Base-by-base conservation (phyloP, 306 rosid species). In the Myrica gale region DNA sequence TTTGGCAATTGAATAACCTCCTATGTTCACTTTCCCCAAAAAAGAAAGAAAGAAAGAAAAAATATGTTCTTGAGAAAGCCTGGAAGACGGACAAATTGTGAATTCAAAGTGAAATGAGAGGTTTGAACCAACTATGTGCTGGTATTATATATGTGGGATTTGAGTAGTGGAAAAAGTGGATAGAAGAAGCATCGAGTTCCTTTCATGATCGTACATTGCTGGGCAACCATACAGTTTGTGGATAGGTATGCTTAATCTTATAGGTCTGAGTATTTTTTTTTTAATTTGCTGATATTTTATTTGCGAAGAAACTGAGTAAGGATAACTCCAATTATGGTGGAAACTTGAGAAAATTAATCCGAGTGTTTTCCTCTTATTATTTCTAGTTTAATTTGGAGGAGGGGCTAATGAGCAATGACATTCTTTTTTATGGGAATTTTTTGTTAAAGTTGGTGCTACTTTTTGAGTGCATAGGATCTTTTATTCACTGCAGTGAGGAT, bases 111-210 rank as follows among this genome's bases (percentile, higher is more conserved):
- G 54, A 41, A 72, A 4, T 46, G 61, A 32, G 19, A 32, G 37
- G 42, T 73, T 68, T 56, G 50, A 41, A 50, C 23, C 1, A 71
- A 61, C 26, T 46, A 19, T 52, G 66, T 7, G 21, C 37, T 6
- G 61, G 11, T 4, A 21, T 32, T 61, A n/a, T 11, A 32, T 32
- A 26, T 61, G 17, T 1, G 10, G 45, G 44, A 0, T 26, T 61
- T 26, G 17, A 32, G 44, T 11, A 15, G 19, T 6, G 26, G 23
- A 9, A 26, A 48, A 11, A 42, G 51, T 68, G 71, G 74, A 32
- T 46, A 58, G 75, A 81, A 74, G 70, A 54, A 48, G 63, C 62
- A 73, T 42, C 54, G 73, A 46, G 46, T 78, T 32, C 5, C 68
- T 61, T 61, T 61, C 68, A 32, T 13, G 26, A 6, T 26, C n/a